Evolutionary conservation across 2,329 filamentous ascomycete species (phyloP).

Genomic region (Karstenula rhodostoma): DNA sequence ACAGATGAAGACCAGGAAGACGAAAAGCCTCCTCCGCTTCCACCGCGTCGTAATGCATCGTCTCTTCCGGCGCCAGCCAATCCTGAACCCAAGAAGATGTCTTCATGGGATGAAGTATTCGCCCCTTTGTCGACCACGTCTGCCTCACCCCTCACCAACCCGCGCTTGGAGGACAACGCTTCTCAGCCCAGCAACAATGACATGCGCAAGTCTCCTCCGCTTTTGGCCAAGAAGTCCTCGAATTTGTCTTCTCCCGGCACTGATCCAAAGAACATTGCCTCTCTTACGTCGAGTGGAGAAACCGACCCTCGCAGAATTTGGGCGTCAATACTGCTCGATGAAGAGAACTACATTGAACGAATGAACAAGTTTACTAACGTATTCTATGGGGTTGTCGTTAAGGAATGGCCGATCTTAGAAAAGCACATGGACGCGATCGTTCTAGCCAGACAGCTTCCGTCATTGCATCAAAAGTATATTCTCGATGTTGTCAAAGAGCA

Average conservation of each 20-base stretch:
- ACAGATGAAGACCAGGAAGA: not conserved
- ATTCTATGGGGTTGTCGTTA: constrained; percentile 37
- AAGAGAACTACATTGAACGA: constrained; percentile 35
- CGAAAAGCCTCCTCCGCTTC: constrained; percentile 22
- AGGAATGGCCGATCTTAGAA: constrained; percentile 38
- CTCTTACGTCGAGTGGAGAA: constrained; percentile 18
- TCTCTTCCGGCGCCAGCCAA: not conserved
- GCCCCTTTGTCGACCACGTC: constrained; percentile 25
- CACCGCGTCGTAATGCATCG: constrained; percentile 11
- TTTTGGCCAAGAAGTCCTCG: constrained; percentile 22
- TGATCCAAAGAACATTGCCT: not conserved
- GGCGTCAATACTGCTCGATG: constrained; percentile 30
- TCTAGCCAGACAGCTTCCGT: constrained; percentile 28
- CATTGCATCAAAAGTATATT: constrained; percentile 30
- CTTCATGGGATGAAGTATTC: constrained; percentile 11
- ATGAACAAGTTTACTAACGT: constrained; percentile 34
- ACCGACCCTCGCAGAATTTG: constrained; percentile 34
- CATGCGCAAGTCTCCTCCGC: constrained; percentile 23
- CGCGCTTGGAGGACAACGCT: not conserved
- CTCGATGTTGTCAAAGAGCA: constrained; percentile 30
- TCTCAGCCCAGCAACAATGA: not conserved
- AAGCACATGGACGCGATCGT: constrained; percentile 34
- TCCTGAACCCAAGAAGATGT: constrained; percentile 7
- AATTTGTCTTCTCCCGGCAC: constrained; percentile 13
- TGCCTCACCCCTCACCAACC: constrained; percentile 21